Conservation (phyloP, 495 filamentous ascomycete species). For the Penicillium bialowiezense region DNA sequence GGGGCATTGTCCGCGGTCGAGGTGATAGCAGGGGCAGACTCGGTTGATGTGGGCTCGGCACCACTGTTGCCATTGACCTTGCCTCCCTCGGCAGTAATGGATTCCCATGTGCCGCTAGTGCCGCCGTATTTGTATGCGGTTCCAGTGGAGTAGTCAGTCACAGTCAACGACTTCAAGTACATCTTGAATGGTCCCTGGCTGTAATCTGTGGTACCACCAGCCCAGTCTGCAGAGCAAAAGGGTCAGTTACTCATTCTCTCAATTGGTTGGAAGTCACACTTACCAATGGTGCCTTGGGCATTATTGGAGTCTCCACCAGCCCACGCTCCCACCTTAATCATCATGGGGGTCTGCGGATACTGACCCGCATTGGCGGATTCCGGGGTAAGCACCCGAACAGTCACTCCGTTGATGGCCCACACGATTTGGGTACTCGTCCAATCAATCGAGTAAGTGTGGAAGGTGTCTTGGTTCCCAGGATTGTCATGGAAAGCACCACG, state of each 20-base stretch:
- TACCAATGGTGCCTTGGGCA: conserved; percentile 63
- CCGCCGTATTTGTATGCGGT: conserved; percentile 76
- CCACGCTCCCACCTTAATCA: conserved; percentile 80
- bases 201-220: conserved; percentile 78
- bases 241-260: conserved; percentile 13
- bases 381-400: conserved; percentile 65
- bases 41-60: conserved; percentile 33
- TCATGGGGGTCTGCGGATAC: conserved; percentile 87
- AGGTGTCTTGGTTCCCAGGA: conserved; percentile 49
- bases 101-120: conserved; percentile 70
- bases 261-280: conserved; percentile 14
- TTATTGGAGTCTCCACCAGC: conserved; percentile 74
- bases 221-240: conserved; percentile 59
- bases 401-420: conserved; percentile 69
- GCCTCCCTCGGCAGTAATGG: conserved; percentile 75
- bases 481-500: conserved; percentile 58
- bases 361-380: conserved; percentile 60
- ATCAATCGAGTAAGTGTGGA: conserved; percentile 80
- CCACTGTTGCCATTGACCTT: conserved; percentile 54
- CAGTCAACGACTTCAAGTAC: conserved; percentile 70
- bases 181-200: conserved; percentile 78
- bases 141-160: conserved; percentile 90
- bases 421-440: conserved; percentile 73
- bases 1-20: conserved; percentile 52
- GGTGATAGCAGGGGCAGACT: conserved; percentile 52